Evolutionary conservation across 2,329 filamentous ascomycete species (phyloP), one percentile per base, ranked within the genome.

Genomic region (Thelonectria discophora): DNA sequence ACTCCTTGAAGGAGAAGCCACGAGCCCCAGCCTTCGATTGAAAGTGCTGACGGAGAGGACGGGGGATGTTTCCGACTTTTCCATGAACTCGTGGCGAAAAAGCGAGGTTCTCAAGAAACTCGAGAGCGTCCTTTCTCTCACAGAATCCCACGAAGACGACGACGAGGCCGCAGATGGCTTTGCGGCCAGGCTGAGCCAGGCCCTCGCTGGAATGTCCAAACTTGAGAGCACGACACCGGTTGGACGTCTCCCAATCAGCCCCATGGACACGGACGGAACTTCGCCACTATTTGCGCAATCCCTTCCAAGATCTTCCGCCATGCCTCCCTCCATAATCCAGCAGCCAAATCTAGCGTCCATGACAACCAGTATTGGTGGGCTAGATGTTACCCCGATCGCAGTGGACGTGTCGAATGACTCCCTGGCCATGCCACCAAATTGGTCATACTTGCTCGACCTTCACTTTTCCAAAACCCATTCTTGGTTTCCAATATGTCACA

Each of bases 401-500:
- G 8, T 11, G 18, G n/a, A 15, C 13, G 13, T 7, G 4, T 15
- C 7, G 34, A 12, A 47, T 13, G 20, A 40, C 6, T 12, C 2
- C 13, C 17, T 43, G 13, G 39, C 42, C 3, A 12, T 55, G 2
- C 58, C 58, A 3, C 6, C 18, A 6, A 45, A 63, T 20, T 63
- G 58, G 61, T 48, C 58, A n/a, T 47, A 43, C 18, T 48, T 63
- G 1, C 18, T 63, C 2, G 57, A 63, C 17, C 12, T 63, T 18
- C 52, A 63, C 12, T 56, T 60, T 30, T 30, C 42, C n/a, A 57
- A 40, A 20, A 63, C 57, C 2, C 61, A 63, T 34, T 63, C 52
- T 45, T 63, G 61, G 61, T 60, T 63, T 9, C 61, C 61, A 3
- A 63, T 63, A 2, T 49, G 52, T 2, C 57, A 57, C 8, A 63